Evolutionary conservation across 495 filamentous ascomycete genomes (phyloP), one percentile per base, ranked within the genome.

Genomic region (Aspergillus ellipticus): DNA sequence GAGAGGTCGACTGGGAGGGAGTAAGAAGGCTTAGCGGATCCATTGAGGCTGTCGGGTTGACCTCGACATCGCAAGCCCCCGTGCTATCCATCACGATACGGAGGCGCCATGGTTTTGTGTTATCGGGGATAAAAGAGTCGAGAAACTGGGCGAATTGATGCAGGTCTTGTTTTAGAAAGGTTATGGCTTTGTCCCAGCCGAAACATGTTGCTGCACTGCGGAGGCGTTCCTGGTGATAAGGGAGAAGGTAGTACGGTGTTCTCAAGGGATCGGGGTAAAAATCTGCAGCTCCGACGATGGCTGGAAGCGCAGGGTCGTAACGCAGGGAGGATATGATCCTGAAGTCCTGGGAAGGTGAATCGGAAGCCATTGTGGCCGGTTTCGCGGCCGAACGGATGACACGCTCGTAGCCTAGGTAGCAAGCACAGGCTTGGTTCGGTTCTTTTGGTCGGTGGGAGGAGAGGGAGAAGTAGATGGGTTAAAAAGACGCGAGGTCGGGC

Each of bases 211-310:
- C 90, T 22, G 90, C 89, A 53, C 77, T 74, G 42, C 91, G 78
- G 64, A 97, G 83, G n/a, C 85, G 90, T 63, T 94, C 88, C 19
- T 82, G 84, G 68, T 97, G 93, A 69, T 86, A 86, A 42, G 81
- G 71, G 11, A 96, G 80, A 75, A 97, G 89, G 73, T 96, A 96
- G 63, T 94, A 87, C 1, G 84, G 84, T n/a, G 82, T 85, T 17
- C 75, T 57, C 17, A 76, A 71, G 10, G 66, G 65, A 26, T 63
- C 56, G 20, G 71, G 67, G 49, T 66, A 72, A 49, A 64, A 57
- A 42, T 81, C 76, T 72, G 77, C 75, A 35, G 74, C 59, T 22
- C 61, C 33, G 58, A 76, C 67, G 4, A 64, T 67, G 22, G 63
- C 64, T 26, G 78, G 70, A 26, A 96, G 83, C 6, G 66, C 59